Conservation (phyloP, 2,329 filamentous ascomycete genomes). For the Pestalotiopsis sp. region DNA sequence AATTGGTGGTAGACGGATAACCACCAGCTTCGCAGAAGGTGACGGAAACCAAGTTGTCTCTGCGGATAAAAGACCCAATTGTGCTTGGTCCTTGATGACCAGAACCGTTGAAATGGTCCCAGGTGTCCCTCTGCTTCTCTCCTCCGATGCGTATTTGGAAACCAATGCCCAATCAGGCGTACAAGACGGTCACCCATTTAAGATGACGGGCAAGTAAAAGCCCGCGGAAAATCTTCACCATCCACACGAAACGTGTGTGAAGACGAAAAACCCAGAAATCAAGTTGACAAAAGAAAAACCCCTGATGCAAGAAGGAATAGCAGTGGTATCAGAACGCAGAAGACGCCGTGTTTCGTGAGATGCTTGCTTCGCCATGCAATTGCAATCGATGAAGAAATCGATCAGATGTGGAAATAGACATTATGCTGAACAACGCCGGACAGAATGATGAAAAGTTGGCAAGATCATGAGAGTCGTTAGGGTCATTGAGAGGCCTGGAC, state of each 20-base stretch:
- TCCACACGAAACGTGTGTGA: background rate
- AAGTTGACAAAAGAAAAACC: conserved; percentile 25
- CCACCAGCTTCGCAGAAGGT: background rate
- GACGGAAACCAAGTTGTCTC: background rate
- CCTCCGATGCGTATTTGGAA: background rate
- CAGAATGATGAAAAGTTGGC: conserved; percentile 26
- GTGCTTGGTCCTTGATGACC: background rate
- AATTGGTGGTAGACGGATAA: background rate
- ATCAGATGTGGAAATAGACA: conserved; percentile 31
- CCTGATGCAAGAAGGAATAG: conserved; percentile 35
- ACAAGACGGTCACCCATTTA: background rate
- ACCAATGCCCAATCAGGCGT: background rate
- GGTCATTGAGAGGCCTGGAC: conserved; percentile 64
- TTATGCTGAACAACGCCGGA: conserved; percentile 36
- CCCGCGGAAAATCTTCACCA: background rate
- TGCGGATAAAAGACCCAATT: background rate
- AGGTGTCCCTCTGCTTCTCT: background rate
- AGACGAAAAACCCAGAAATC: background rate
- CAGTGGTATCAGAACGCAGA: conserved; percentile 39
- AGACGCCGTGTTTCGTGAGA: conserved; percentile 38
- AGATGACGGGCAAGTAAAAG: background rate
- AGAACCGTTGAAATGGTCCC: background rate
- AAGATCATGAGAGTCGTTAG: conserved; percentile 10
- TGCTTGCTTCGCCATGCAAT: conserved; percentile 40
- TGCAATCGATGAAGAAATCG: conserved; percentile 34